phyloP scores from a whole-genome alignment of 208 protist genomes.

The Zelonia costaricensis region DNA sequence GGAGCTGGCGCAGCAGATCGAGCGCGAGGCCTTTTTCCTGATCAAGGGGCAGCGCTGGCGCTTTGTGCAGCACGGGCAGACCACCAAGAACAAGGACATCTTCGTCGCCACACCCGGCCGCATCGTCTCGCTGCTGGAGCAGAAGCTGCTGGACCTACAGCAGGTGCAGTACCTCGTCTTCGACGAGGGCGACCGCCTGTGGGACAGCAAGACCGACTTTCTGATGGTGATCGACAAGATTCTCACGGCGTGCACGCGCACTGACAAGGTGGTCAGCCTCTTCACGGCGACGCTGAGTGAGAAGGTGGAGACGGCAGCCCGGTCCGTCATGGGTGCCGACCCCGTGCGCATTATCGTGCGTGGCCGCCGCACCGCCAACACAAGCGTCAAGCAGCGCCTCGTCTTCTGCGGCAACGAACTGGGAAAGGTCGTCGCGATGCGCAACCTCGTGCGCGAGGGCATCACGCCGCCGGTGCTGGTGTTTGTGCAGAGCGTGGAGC shows the following conservation, averaged over 20 bases:
- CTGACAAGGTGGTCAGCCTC: constrained; percentile 81
- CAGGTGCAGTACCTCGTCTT: constrained; percentile 94
- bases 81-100: constrained; percentile 92
- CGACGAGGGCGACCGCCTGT: constrained; percentile 98
- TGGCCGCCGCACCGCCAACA: constrained; percentile 72
- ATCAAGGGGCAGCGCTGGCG: constrained; percentile 87
- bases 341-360: constrained; percentile 94
- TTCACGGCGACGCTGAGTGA: constrained; percentile 96
- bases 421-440: constrained; percentile 96
- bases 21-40: constrained; percentile 89
- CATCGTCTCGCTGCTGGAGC: constrained; percentile 73
- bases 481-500: constrained; percentile 98
- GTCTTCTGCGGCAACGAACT: constrained; percentile 96
- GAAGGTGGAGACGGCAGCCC: constrained; percentile 89
- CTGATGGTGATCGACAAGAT: constrained; percentile 86
- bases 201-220: constrained; percentile 90
- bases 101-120: constrained; percentile 91
- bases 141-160: constrained; percentile 75
- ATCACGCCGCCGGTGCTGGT: constrained; percentile 96
- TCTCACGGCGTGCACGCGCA: constrained; percentile 75
- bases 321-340: constrained; percentile 88
- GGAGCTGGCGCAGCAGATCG: constrained; percentile 97
- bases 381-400: constrained; percentile 89
- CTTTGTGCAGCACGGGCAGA: constrained; percentile 89
- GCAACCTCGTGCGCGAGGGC: constrained; percentile 93